Evolutionary conservation across 225 moss, liverwort and hornwort genomes (phyloP).

Genomic region (Pseudoscleropodium purum): DNA sequence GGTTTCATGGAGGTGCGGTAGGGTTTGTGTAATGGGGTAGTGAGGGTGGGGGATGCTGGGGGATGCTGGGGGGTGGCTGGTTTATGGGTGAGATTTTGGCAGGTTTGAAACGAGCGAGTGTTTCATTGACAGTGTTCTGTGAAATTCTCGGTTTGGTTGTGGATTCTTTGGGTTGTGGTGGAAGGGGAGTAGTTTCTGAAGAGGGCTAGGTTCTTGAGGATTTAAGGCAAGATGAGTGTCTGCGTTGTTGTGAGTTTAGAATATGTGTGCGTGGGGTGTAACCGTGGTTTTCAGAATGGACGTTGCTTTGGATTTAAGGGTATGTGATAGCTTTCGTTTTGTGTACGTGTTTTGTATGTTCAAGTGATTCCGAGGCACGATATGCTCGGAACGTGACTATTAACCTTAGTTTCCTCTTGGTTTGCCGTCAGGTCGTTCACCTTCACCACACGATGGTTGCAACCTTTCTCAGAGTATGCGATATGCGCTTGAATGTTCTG

Average conservation of each 20-base stretch:
- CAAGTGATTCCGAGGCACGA: not conserved
- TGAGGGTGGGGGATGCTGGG: not conserved
- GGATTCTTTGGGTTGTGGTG: not conserved
- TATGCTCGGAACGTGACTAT: not conserved
- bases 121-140: not conserved
- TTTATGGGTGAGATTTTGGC: not conserved
- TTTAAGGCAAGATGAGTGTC: not conserved
- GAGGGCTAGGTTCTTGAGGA: not conserved
- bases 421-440: not conserved
- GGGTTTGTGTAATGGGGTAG: not conserved
- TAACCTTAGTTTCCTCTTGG: not conserved
- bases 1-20: not conserved
- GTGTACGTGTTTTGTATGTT: not conserved
- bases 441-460: not conserved
- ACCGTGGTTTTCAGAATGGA: not conserved
- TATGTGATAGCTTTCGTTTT: not conserved
- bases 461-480: constrained; percentile 9
- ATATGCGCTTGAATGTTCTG: not conserved
- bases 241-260: not conserved
- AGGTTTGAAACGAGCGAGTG: not conserved
- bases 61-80: not conserved
- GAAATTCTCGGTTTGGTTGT: not conserved
- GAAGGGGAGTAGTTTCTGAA: not conserved
- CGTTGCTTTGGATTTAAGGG: not conserved
- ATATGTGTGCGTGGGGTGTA: not conserved